A percentile compares a stretch with the other conserved stretches of the same genome.
Conservation (phyloP, 1,284 basidiomycete genomes). For the Hemileia vastatrix region DNA sequence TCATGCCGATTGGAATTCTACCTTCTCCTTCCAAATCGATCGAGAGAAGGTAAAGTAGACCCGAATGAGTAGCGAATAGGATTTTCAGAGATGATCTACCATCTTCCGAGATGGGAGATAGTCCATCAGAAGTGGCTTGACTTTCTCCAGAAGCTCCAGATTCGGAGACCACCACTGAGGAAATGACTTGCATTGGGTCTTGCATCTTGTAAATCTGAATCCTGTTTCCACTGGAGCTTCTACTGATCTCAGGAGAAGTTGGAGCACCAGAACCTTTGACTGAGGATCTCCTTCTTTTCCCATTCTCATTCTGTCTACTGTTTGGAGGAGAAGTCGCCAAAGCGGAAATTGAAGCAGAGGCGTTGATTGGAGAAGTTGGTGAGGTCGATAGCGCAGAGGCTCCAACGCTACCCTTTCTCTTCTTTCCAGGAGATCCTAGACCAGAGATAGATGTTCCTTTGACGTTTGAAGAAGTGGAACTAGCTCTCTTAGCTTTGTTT, state of each 20-base stretch:
- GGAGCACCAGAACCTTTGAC: constrained; percentile 15
- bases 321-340: not conserved
- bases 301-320: constrained; percentile 28
- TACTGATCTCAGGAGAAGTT: constrained; percentile 5
- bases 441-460: not conserved
- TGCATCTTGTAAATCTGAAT: constrained; percentile 29
- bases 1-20: constrained; percentile 14
- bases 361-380: not conserved
- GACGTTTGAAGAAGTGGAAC: not conserved
- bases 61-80: constrained; percentile 26
- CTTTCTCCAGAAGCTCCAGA: not conserved
- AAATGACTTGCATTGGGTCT: constrained; percentile 31
- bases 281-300: constrained; percentile 32
- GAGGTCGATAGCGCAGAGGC: not conserved
- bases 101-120: not conserved
- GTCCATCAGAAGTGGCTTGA: not conserved
- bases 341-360: not conserved
- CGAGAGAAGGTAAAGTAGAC: constrained; percentile 22
- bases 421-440: constrained; percentile 20
- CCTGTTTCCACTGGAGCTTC: not conserved
- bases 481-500: constrained; percentile 4
- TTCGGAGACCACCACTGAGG: constrained; percentile 22
- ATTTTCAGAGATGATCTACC: constrained; percentile 22
- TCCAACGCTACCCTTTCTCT: constrained; percentile 31
- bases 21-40: constrained; percentile 22